phyloP scores from a whole-genome alignment of 805 yeast genomes.

The Saccharomyces kudriavzevii region DNA sequence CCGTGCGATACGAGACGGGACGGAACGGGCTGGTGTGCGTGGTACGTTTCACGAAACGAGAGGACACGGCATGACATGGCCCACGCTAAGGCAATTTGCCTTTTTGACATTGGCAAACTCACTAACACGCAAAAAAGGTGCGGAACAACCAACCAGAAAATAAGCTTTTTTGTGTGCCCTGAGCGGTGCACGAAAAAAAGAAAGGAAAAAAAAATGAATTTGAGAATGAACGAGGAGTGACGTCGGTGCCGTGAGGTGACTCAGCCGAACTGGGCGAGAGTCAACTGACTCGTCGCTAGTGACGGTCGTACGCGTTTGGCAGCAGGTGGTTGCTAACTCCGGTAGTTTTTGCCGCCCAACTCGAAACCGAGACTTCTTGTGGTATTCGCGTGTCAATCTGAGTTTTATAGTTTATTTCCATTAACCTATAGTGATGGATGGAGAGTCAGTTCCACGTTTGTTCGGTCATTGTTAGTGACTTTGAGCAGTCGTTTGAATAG shows the following conservation, averaged over 20 bases:
- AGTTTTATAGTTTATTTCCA: neutral
- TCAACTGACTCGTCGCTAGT: neutral
- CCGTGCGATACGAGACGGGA: neutral
- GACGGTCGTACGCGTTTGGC: neutral
- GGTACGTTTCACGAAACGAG: neutral
- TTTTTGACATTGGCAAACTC: neutral
- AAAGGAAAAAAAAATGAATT: neutral
- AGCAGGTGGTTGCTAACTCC: neutral
- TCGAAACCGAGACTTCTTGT: neutral
- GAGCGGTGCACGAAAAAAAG: neutral
- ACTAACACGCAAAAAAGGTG: slow-evolving; percentile 1
- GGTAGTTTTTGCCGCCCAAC: neutral
- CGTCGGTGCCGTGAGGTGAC: neutral
- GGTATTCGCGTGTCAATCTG: neutral
- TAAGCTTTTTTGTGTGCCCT: neutral
- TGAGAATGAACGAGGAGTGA: neutral
- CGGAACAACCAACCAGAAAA: neutral
- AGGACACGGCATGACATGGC: neutral
- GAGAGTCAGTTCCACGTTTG: no score
- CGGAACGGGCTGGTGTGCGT: neutral
- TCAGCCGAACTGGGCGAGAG: neutral
- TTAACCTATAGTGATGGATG: neutral
- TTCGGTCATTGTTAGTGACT: no score
- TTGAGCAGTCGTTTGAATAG: no score
- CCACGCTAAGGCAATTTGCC: neutral